Conservation (phyloP, 2,329 filamentous ascomycete species). For the Botrytis pseudocinerea region DNA sequence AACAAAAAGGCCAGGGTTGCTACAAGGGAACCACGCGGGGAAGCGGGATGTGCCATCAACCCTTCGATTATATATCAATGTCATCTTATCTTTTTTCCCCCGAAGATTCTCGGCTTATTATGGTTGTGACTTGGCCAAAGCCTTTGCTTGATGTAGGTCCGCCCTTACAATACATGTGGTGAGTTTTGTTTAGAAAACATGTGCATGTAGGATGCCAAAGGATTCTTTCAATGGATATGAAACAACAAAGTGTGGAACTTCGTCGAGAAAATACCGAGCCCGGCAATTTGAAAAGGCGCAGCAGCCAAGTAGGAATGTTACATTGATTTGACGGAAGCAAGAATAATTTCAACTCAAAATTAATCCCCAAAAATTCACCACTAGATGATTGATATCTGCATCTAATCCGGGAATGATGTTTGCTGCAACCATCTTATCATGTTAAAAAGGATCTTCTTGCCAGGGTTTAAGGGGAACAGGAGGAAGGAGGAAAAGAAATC, state of each 20-base stretch:
- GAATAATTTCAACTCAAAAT: background rate
- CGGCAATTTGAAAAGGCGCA: conserved; percentile 2
- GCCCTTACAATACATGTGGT: background rate
- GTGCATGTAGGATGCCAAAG: background rate
- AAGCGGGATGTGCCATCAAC: background rate
- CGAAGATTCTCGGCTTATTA: background rate
- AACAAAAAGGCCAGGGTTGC: background rate
- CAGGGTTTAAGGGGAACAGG: background rate
- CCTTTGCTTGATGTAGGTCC: background rate
- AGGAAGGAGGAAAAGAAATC: background rate
- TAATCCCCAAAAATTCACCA: background rate
- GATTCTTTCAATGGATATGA: background rate
- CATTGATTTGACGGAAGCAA: background rate
- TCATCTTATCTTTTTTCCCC: background rate
- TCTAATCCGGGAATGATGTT: background rate
- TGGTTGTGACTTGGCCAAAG: background rate
- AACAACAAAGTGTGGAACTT: background rate
- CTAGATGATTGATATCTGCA: background rate
- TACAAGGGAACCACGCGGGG: background rate
- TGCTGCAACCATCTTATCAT: background rate
- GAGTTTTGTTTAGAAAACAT: background rate
- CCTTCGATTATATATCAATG: background rate
- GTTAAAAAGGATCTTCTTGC: background rate
- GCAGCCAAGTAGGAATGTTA: conserved; percentile 2
- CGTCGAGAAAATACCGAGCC: background rate